Conservation (phyloP, 352 stramenopile species). For the Pythium aphanidermatum region DNA sequence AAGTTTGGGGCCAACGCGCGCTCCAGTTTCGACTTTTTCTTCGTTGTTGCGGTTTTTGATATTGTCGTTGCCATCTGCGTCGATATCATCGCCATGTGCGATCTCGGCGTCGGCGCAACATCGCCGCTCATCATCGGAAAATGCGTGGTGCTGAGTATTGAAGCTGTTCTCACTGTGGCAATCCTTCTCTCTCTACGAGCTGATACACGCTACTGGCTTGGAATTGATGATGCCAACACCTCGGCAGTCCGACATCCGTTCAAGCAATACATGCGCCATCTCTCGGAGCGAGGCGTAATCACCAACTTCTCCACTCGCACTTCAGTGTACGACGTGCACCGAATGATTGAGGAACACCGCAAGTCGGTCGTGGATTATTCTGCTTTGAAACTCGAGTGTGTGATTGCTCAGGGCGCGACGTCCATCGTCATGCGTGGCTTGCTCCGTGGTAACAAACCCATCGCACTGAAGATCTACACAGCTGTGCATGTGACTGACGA, state of each 20-base stretch:
- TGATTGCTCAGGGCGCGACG: conserved; percentile 73
- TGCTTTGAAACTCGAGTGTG: conserved; percentile 58
- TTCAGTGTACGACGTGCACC: conserved; percentile 84
- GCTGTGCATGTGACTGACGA: conserved; percentile 78
- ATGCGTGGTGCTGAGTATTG: conserved; percentile 45
- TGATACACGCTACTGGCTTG: conserved; percentile 82
- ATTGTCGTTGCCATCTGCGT: conserved; percentile 40
- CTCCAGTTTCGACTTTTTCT: conserved; percentile 82
- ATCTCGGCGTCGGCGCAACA: conserved; percentile 14
- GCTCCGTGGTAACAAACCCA: conserved; percentile 44
- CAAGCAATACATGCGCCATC: conserved; percentile 63
- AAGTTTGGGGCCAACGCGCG: conserved; percentile 77
- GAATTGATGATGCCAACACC: conserved; percentile 59
- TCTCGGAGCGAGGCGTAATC: conserved; percentile 80
- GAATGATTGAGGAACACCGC: conserved; percentile 82
- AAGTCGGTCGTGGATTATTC: conserved; percentile 83
- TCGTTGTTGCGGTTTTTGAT: conserved; percentile 47
- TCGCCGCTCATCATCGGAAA: conserved; percentile 31
- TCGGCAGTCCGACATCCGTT: conserved; percentile 47
- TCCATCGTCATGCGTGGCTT: conserved; percentile 79
- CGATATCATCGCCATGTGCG: conserved; percentile 36
- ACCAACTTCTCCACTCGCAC: conserved; percentile 86
- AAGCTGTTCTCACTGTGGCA: conserved; percentile 59
- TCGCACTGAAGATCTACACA: conserved; percentile 86
- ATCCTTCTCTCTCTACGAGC: conserved; percentile 70